Conservation (phyloP, 306 rosid genomes). For the Cicer yamashitae region DNA sequence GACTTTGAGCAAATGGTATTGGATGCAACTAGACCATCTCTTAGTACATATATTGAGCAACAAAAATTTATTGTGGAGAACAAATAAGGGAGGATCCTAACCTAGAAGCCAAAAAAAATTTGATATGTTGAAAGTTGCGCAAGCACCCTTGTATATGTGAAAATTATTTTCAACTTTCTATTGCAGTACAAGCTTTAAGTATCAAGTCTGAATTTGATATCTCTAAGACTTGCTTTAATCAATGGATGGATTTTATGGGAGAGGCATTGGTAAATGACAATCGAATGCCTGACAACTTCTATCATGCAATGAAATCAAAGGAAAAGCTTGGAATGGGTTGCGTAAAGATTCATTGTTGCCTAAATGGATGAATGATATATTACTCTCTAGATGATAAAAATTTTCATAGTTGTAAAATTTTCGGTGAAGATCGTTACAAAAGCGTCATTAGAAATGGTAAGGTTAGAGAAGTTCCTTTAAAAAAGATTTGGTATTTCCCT, state of each 20-base stretch:
- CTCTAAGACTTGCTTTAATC: not conserved
- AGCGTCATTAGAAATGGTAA: not conserved
- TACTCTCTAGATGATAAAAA: not conserved
- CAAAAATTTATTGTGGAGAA: not conserved
- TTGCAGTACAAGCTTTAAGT: not conserved
- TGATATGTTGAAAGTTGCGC: not conserved
- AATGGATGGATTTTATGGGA: not conserved
- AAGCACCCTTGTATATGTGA: not conserved
- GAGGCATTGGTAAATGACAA: not conserved
- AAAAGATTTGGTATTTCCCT: no score
- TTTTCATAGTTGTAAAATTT: not conserved
- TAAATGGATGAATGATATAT: not conserved
- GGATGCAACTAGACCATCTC: not conserved
- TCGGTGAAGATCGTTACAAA: not conserved
- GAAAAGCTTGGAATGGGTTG: not conserved
- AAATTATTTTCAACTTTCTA: not conserved
- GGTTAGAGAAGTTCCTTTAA: no score
- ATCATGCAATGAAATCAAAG: not conserved
- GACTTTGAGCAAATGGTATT: not conserved
- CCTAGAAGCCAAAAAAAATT: no score
- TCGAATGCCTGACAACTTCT: not conserved
- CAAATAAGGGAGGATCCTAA: not conserved
- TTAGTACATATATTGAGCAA: not conserved
- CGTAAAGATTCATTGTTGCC: conserved; percentile 11
- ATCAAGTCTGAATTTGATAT: not conserved